Evolutionary conservation across 306 rosid species (phyloP).

Genomic region (Oxytropis ochrocephala): DNA sequence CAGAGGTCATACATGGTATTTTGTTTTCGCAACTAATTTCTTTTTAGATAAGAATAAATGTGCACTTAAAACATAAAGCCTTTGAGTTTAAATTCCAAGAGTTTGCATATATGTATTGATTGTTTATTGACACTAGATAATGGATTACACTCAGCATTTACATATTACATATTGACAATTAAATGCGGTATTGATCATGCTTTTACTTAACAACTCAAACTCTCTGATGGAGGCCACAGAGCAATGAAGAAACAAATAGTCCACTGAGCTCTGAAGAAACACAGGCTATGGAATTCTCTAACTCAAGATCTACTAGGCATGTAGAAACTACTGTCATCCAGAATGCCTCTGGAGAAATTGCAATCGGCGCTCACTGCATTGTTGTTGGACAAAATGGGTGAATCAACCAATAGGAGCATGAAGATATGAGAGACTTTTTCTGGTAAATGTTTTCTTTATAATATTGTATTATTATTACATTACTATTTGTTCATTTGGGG

Average conservation of each 20-base stretch:
- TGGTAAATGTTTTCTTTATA: constrained; percentile 5
- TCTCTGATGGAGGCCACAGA: constrained; percentile 23
- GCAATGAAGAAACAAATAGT: constrained; percentile 30
- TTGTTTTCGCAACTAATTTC: background rate
- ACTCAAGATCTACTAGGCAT: constrained; percentile 21
- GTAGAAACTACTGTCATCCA: constrained; percentile 22
- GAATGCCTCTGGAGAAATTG: constrained; percentile 30
- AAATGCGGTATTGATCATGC: background rate
- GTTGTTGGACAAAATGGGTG: constrained; percentile 26
- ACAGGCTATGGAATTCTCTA: constrained; percentile 16
- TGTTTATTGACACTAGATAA: background rate
- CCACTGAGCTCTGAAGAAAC: constrained; percentile 32
- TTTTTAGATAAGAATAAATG: background rate
- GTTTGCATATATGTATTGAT: background rate
- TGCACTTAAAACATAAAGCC: background rate
- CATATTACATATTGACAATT: background rate
- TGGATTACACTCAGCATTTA: background rate
- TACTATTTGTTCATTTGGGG: background rate
- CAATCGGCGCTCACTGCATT: constrained; percentile 6
- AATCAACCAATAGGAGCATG: constrained; percentile 10
- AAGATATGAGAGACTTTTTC: background rate
- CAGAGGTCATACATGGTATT: background rate
- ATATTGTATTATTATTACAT: too few species aligned
- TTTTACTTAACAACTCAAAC: constrained; percentile 9
- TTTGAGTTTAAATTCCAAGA: background rate